Conservation (phyloP, 2,329 filamentous ascomycete genomes). For the Echinosphaeria canescens region DNA sequence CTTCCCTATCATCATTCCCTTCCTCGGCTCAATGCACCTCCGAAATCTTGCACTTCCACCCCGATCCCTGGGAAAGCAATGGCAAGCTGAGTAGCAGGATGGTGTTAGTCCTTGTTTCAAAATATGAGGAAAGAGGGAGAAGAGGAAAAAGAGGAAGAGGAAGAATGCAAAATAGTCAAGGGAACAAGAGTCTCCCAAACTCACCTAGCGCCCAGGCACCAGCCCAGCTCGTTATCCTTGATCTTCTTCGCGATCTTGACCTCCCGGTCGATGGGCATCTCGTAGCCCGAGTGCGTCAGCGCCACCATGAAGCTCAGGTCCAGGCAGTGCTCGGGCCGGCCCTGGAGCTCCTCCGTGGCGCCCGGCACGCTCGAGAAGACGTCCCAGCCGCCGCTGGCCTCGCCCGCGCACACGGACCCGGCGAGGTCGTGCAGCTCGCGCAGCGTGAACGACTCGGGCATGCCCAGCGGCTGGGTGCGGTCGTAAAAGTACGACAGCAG, state of each 20-base stretch:
- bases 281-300: slow-evolving; percentile 83
- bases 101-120: too few relatives aligned
- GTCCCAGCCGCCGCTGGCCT: slow-evolving; percentile 47
- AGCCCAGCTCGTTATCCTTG: slow-evolving; percentile 87
- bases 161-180: too few relatives aligned
- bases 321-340: slow-evolving; percentile 75
- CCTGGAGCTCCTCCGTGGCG: slow-evolving; percentile 60
- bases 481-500: slow-evolving; percentile 98
- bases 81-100: too few relatives aligned
- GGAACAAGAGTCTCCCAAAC: neutral
- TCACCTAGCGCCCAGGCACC: slow-evolving; percentile 92
- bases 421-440: slow-evolving; percentile 76
- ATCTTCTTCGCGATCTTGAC: slow-evolving; percentile 99
- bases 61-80: slow-evolving; percentile 58
- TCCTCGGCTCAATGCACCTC: slow-evolving; percentile 44
- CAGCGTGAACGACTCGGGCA: slow-evolving; percentile 95
- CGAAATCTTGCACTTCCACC: slow-evolving; percentile 76
- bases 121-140: slow-evolving; percentile 1
- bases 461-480: slow-evolving; percentile 78
- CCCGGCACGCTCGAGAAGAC: slow-evolving; percentile 56
- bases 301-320: slow-evolving; percentile 95
- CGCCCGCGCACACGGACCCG: slow-evolving; percentile 63
- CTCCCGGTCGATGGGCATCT: slow-evolving; percentile 92
- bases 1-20: too few relatives aligned
- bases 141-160: neutral